phyloP scores from a whole-genome alignment of 768 basidiomycete species.

The Austroboletus festivus region DNA sequence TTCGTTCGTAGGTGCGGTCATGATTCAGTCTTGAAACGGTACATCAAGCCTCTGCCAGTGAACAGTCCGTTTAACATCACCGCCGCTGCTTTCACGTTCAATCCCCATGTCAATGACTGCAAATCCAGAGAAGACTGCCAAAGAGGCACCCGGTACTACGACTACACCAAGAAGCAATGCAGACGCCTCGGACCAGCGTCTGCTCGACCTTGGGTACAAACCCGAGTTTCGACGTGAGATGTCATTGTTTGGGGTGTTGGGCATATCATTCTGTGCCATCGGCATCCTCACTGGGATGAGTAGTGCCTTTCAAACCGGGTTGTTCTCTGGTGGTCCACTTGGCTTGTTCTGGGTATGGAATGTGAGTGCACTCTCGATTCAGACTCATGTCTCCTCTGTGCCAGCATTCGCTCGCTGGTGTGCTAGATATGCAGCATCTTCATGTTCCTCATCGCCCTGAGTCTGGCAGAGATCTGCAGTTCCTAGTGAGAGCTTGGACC shows the following conservation, averaged over 20 bases:
- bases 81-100: too few species aligned
- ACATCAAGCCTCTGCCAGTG: too few species aligned
- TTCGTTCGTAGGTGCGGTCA: too few species aligned
- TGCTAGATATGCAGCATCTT: slow-evolving; percentile 51
- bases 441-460: slow-evolving; percentile 55
- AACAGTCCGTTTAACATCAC: too few species aligned
- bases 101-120: slow-evolving; percentile 11
- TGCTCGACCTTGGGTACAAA: slow-evolving; percentile 52
- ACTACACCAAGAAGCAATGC: slow-evolving; percentile 1
- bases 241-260: slow-evolving; percentile 56
- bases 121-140: slow-evolving; percentile 9
- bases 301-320: slow-evolving; percentile 56
- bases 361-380: slow-evolving; percentile 29
- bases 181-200: slow-evolving; percentile 36
- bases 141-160: slow-evolving; percentile 3
- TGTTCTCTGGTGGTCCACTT: slow-evolving; percentile 56
- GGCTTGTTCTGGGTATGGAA: slow-evolving; percentile 66
- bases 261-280: slow-evolving; percentile 59
- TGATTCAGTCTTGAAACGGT: too few species aligned
- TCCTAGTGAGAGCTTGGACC: slow-evolving; percentile 41
- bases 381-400: not conserved
- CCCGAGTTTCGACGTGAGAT: slow-evolving; percentile 57
- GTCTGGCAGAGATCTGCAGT: slow-evolving; percentile 57
- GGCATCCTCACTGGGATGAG: slow-evolving; percentile 61
- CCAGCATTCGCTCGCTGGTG: not conserved